Evolutionary conservation across 2,329 filamentous ascomycete species (phyloP).

Genomic region (Ceratocystiopsis brevicomis): DNA sequence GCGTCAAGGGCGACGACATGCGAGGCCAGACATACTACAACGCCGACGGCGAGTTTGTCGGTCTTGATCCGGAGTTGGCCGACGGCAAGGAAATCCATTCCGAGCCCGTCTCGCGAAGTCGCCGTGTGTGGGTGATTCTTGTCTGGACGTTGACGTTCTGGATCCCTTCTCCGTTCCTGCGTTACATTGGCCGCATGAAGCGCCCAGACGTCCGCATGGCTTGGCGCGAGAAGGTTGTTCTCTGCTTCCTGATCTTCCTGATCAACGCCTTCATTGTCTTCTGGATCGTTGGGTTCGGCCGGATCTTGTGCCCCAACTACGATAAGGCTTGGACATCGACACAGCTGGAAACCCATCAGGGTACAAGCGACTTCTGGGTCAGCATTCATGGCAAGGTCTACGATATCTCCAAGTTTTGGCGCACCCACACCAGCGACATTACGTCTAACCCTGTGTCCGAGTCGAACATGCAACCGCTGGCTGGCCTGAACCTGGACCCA

Average conservation of each 20-base stretch:
- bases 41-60: constrained; percentile 46
- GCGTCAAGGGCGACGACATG: constrained; percentile 63
- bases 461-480: constrained; percentile 56
- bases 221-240: constrained; percentile 85
- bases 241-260: constrained; percentile 62
- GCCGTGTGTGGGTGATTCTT: constrained; percentile 61
- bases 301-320: constrained; percentile 71
- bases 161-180: constrained; percentile 74
- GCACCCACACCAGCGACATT: constrained; percentile 61
- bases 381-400: constrained; percentile 79
- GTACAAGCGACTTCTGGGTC: constrained; percentile 66
- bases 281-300: constrained; percentile 77
- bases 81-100: constrained; percentile 60
- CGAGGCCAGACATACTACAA: constrained; percentile 60
- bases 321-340: constrained; percentile 69
- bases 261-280: constrained; percentile 73
- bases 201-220: constrained; percentile 91
- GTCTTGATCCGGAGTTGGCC: constrained; percentile 60
- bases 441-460: constrained; percentile 35
- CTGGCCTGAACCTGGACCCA: constrained; percentile 58
- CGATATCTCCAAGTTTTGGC: constrained; percentile 81
- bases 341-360: constrained; percentile 53
- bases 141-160: constrained; percentile 84
- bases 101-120: constrained; percentile 38
- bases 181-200: constrained; percentile 83